Conservation (phyloP, 2,329 filamentous ascomycete species). For the Ceratocystis smalleyi region DNA sequence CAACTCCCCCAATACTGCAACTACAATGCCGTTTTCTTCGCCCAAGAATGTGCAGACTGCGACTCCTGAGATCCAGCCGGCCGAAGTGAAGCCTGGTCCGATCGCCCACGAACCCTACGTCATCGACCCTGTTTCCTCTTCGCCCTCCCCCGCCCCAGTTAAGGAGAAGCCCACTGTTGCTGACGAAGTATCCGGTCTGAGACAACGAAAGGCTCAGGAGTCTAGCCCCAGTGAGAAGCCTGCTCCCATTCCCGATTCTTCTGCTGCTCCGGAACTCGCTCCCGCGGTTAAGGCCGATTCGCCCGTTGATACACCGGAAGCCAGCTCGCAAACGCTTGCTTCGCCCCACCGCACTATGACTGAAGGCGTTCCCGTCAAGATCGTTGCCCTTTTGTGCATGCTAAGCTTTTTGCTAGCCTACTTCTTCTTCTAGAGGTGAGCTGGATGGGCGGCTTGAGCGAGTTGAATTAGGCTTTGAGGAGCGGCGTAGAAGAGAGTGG, state of each 20-base stretch:
- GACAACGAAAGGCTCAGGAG: constrained; percentile 12
- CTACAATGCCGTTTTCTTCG: constrained; percentile 33
- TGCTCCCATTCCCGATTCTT: neutral
- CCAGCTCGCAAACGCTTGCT: constrained; percentile 1
- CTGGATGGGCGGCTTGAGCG: constrained; percentile 9
- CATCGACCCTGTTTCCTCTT: constrained; percentile 30
- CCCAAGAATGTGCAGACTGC: constrained; percentile 25
- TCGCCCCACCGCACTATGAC: constrained; percentile 14
- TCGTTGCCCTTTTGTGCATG: constrained; percentile 70
- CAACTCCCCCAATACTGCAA: constrained; percentile 23
- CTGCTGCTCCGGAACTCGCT: neutral
- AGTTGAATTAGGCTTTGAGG: neutral
- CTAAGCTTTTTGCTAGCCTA: constrained; percentile 88
- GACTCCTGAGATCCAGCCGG: constrained; percentile 21
- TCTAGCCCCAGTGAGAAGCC: constrained; percentile 5
- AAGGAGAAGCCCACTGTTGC: neutral
- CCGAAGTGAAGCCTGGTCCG: constrained; percentile 8
- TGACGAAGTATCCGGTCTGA: constrained; percentile 11
- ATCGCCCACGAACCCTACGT: constrained; percentile 24
- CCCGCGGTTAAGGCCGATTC: neutral
- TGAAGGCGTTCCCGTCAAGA: constrained; percentile 73
- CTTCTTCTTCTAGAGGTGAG: constrained; percentile 62
- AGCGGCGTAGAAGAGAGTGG: neutral
- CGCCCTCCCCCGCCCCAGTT: constrained; percentile 1
- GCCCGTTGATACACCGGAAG: neutral